Percentiles rank a stretch among this genome's conserved stretches.
These are phyloP conservation scores for Canavalia ensiformis DNA, from an alignment of 306 rosid species.

Conservation along the genomic window DNA sequence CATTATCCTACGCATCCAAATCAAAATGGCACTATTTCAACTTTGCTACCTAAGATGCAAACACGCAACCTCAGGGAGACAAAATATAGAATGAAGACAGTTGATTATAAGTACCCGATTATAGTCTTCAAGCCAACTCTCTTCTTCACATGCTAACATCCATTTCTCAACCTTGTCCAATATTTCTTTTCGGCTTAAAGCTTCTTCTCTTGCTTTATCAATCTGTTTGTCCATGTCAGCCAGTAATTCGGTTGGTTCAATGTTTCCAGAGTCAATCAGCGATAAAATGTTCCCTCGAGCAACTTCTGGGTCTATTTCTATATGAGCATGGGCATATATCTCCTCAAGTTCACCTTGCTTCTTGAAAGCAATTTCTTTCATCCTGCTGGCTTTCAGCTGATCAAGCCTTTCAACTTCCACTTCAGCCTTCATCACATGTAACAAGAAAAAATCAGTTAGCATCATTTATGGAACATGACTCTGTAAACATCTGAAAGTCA, in stretches of 20 bases:
- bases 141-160: constrained; percentile 99
- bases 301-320: constrained; percentile 82
- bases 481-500: constrained; percentile 2
- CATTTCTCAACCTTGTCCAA: constrained; percentile 96
- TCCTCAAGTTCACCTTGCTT: constrained; percentile 92
- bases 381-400: constrained; percentile 86
- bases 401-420: constrained; percentile 97
- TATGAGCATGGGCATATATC: constrained; percentile 77
- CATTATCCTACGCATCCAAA: not conserved
- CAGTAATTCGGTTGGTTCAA: constrained; percentile 82
- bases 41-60: constrained; percentile 10
- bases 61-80: not conserved
- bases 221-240: constrained; percentile 93
- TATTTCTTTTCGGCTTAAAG: constrained; percentile 89
- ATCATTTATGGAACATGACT: constrained; percentile 16
- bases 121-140: constrained; percentile 99
- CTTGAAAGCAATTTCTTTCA: constrained; percentile 96
- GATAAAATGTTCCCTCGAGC: constrained; percentile 79
- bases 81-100: not conserved
- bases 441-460: constrained; percentile 34
- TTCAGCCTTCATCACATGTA: constrained; percentile 73
- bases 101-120: constrained; percentile 68
- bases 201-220: constrained; percentile 80
- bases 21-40: constrained; percentile 16
- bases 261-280: constrained; percentile 77